These are phyloP conservation scores for Jimgerdemannia lactiflua DNA, from an alignment of 192 early-diverging fungal genomes.

Conservation along the genomic window DNA sequence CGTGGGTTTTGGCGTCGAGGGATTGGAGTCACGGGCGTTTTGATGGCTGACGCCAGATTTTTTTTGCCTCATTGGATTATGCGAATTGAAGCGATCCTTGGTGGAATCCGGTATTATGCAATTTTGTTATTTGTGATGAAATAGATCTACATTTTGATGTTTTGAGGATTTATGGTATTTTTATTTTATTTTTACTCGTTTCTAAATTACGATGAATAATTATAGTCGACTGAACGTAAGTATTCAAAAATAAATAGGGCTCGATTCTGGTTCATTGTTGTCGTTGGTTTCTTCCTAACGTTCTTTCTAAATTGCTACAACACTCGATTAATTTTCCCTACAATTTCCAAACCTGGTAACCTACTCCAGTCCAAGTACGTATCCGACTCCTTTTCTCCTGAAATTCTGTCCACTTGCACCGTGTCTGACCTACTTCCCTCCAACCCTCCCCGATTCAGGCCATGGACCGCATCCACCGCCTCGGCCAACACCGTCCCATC, in stretches of 20 bases:
- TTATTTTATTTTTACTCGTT: not conserved
- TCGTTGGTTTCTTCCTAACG: not conserved
- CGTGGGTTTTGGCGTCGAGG: constrained; percentile 31
- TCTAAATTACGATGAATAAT: not conserved
- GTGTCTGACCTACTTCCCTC: constrained; percentile 25
- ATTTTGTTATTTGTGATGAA: constrained; percentile 2
- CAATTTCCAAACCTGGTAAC: not conserved
- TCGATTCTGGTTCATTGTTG: not conserved
- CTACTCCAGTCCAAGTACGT: not conserved
- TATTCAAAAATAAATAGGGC: not conserved
- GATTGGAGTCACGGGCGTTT: constrained; percentile 19
- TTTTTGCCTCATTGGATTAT: no score
- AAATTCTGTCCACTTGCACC: not conserved
- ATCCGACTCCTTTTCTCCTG: not conserved
- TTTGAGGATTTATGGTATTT: not conserved
- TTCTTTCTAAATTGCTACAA: not conserved
- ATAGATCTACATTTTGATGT: not conserved
- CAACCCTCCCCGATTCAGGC: constrained; percentile 72
- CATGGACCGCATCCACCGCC: constrained; percentile 92
- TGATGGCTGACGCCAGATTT: not conserved
- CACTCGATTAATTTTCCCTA: no score
- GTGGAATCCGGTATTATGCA: constrained; percentile 55
- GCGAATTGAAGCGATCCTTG: constrained; percentile 39
- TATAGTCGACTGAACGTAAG: constrained; percentile 23
- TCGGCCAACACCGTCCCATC: constrained; percentile 91